Conservation (phyloP, 495 filamentous ascomycete genomes). For the Penicillium bialowiezense region DNA sequence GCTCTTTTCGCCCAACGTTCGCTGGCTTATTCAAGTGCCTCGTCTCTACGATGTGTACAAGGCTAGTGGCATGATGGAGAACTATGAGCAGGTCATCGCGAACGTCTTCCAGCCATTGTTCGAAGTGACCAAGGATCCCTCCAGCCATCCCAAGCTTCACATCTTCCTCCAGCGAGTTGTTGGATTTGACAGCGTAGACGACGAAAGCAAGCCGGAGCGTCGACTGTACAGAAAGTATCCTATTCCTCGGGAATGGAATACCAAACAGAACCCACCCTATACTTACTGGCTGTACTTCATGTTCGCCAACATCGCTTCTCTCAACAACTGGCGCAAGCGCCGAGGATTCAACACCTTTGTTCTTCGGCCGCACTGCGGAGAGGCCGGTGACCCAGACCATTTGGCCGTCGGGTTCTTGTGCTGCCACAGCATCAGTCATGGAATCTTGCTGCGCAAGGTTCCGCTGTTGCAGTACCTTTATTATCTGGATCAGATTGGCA, state of each 20-base stretch:
- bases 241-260: conserved; percentile 80
- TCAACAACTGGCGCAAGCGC: conserved; percentile 87
- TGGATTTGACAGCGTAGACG: conserved; percentile 96
- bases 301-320: conserved; percentile 87
- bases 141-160: conserved; percentile 87
- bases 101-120: conserved; percentile 95
- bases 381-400: conserved; percentile 96
- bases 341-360: conserved; percentile 95
- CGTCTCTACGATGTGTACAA: conserved; percentile 96
- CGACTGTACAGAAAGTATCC: conserved; percentile 92
- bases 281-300: conserved; percentile 99
- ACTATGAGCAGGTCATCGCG: conserved; percentile 84
- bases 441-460: conserved; percentile 87
- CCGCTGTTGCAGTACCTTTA: conserved; percentile 95
- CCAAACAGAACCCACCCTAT: conserved; percentile 94
- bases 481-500: conserved; percentile 95
- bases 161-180: conserved; percentile 93
- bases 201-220: conserved; percentile 94
- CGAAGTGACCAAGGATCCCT: conserved; percentile 86
- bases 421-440: conserved; percentile 97
- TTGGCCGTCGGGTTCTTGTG: conserved; percentile 87
- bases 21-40: conserved; percentile 95
- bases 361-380: conserved; percentile 90
- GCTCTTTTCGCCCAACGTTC: conserved; percentile 93
- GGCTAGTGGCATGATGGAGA: conserved; percentile 75